Evolutionary conservation across 768 basidiomycete species (phyloP).

Genomic region (Lactarius tabidus): DNA sequence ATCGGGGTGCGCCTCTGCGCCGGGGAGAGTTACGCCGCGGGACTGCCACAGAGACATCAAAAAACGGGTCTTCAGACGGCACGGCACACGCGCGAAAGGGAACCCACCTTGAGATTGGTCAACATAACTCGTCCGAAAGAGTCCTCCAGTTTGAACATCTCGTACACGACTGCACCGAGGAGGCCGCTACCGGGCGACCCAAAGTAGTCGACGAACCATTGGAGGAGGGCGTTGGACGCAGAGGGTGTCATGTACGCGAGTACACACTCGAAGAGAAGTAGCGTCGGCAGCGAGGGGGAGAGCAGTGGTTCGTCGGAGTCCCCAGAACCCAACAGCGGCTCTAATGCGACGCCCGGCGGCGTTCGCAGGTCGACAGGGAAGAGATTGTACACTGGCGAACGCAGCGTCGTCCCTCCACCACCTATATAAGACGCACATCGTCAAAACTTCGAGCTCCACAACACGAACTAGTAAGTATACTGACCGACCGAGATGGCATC

Average conservation of each 20-base stretch:
- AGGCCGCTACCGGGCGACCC: slow-evolving; percentile 28
- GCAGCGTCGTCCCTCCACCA: slow-evolving; percentile 58
- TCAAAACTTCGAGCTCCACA: neutral
- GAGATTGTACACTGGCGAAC: slow-evolving; percentile 59
- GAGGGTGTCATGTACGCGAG: slow-evolving; percentile 78
- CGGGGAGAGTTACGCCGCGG: slow-evolving; percentile 61
- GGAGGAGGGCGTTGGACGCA: slow-evolving; percentile 54
- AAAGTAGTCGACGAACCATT: slow-evolving; percentile 68
- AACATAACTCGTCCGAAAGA: slow-evolving; percentile 92
- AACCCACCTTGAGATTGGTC: slow-evolving; percentile 69
- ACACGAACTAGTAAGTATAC: slow-evolving; percentile 15
- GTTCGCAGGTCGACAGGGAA: slow-evolving; percentile 73
- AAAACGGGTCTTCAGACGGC: neutral
- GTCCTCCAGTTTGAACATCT: slow-evolving; percentile 89
- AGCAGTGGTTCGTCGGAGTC: slow-evolving; percentile 42
- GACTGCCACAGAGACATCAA: slow-evolving; percentile 5
- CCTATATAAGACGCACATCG: slow-evolving; percentile 37
- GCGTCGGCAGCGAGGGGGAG: slow-evolving; percentile 64
- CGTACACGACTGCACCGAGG: slow-evolving; percentile 71
- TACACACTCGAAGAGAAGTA: slow-evolving; percentile 91
- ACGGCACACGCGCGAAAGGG: too few relatives aligned
- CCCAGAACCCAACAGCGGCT: slow-evolving; percentile 34
- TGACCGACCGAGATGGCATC: slow-evolving; percentile 43
- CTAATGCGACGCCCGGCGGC: slow-evolving; percentile 48
- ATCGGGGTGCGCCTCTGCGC: slow-evolving; percentile 59